Evolutionary conservation across 1,284 basidiomycete genomes (phyloP), one percentile per base, ranked within the genome.

Genomic region (Lignosus rhinocerotis): DNA sequence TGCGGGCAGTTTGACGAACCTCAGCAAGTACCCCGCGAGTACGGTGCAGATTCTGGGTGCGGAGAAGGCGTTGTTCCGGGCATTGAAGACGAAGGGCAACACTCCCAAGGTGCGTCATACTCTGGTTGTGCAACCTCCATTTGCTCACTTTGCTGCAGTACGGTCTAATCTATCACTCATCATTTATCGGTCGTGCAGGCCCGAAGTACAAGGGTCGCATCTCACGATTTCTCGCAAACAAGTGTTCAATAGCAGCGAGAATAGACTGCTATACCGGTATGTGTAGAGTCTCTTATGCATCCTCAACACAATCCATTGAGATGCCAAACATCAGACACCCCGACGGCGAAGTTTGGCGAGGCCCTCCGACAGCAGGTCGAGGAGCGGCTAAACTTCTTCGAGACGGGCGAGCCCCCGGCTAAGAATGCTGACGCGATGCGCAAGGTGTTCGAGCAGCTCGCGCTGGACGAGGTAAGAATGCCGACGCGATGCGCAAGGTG

Each of bases 41-140:
- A 99, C 96, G 6, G 94, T 98, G 53, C 96, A 99, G 78, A 98
- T 99, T 68, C 82, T 99, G 41, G 96, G 96, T 69, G 96, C 96
- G 21, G 96, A 99, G 80, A 98, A 99, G 78, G 96, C 96, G 1
- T 82, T 99, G 43, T 99, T 99, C 87, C 82, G 96, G 60, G 96
- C 96, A 0, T 81, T 99, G 70, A 99, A 99, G 83, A 98, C 96
- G 42, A 99, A 98, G 79, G 95, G 95, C 33, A 98, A 98, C 76
- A 98, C 96, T 0, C 96, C 96, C 57, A 99, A 99, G 80, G 93
- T 94, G 65, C 38, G 72, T 56, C 30, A 2, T 44, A 14, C 11
- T 12, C n/a, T 8, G 6, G 58, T 36, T 11, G 6, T 46, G 7
- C 25, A 25, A 34, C 30, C 5, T 42, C n/a, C 45, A 38, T n/a